phyloP scores from a whole-genome alignment of 2,329 filamentous ascomycete genomes.

The Phyllosticta paracitricarpa region DNA sequence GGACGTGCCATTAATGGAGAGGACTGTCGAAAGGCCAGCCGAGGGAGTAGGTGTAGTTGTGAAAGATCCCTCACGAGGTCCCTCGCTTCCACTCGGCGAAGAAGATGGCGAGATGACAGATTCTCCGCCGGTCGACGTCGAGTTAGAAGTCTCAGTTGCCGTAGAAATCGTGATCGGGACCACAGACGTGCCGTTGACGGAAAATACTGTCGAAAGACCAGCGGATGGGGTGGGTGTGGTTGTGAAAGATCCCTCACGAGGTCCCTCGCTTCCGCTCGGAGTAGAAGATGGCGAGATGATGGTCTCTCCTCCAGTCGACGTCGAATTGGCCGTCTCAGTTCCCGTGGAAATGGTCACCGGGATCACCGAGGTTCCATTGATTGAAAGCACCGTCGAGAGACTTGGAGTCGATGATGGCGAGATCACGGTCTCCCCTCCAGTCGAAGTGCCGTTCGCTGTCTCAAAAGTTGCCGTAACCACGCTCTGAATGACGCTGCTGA shows the following conservation, averaged over 20 bases:
- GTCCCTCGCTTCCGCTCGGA: neutral
- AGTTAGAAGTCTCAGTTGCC: conserved; percentile 4
- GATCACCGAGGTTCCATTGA: neutral
- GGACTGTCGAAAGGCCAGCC: neutral
- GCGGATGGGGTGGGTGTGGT: neutral
- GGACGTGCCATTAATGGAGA: neutral
- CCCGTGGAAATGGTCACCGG: neutral
- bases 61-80: neutral
- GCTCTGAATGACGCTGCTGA: neutral
- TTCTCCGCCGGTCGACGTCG: conserved; percentile 11
- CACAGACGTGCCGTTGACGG: neutral
- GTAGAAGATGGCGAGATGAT: neutral
- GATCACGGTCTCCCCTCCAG: neutral
- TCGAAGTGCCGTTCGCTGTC: neutral
- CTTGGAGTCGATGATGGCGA: neutral
- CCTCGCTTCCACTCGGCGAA: too few species aligned
- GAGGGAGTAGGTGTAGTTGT: neutral
- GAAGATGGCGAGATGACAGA: neutral
- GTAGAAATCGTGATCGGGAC: too few species aligned
- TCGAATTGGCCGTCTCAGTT: neutral
- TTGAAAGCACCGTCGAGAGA: neutral
- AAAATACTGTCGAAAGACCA: neutral
- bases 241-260: neutral
- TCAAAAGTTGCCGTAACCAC: neutral
- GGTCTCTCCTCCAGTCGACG: neutral